phyloP scores from a whole-genome alignment of 148 eudicot genomes.

The Camellia japonica region DNA sequence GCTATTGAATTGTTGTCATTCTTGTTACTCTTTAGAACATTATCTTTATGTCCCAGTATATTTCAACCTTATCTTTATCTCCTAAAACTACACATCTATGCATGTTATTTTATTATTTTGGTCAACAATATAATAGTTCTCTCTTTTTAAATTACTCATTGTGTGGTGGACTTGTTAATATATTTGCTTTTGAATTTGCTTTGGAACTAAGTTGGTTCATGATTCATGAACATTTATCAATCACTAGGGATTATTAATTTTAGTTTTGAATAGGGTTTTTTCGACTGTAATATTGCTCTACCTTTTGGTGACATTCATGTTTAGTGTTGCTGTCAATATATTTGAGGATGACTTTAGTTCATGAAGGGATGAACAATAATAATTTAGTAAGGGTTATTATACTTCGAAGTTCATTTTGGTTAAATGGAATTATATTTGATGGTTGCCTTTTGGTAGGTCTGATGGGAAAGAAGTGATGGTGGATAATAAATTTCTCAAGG shows the following conservation, averaged over 20 bases:
- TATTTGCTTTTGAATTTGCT: background rate
- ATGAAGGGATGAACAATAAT: background rate
- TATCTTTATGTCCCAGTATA: too few species aligned
- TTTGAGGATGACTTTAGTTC: background rate
- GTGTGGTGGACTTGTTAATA: background rate
- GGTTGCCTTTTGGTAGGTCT: constrained; percentile 45
- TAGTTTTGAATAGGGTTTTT: background rate
- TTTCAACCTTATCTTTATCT: too few species aligned
- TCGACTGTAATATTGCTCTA: background rate
- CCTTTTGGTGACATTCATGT: background rate
- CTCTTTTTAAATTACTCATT: too few species aligned
- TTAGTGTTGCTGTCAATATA: background rate
- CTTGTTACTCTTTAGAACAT: background rate
- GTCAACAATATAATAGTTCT: too few species aligned
- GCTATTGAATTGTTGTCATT: background rate
- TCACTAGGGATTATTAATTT: background rate
- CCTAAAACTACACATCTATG: too few species aligned
- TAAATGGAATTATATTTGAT: constrained; percentile 1
- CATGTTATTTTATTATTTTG: too few species aligned
- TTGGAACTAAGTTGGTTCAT: too few species aligned
- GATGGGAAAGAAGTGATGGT: constrained; percentile 86
- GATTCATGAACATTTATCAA: constrained; percentile 6
- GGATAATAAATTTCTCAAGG: constrained; percentile 81
- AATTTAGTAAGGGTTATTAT: background rate
- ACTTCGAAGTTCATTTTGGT: background rate